Conservation (phyloP, 2,329 filamentous ascomycete species). For the Colletotrichum cereale region DNA sequence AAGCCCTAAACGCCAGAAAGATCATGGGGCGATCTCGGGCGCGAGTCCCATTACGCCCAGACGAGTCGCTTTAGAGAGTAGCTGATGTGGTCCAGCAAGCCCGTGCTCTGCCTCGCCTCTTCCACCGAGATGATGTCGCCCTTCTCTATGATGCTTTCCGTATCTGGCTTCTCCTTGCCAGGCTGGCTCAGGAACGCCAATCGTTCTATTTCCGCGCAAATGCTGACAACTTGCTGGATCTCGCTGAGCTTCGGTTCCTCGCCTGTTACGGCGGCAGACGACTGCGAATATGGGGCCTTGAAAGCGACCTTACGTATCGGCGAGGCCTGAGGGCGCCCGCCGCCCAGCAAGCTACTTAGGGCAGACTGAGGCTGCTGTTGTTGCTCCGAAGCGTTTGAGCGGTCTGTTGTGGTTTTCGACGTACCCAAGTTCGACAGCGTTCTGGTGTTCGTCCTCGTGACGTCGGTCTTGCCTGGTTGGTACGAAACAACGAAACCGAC, state of each 20-base stretch:
- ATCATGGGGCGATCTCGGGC: not conserved
- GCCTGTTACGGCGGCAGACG: conserved; percentile 66
- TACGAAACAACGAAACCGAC: conserved; percentile 88
- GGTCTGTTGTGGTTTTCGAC: conserved; percentile 34
- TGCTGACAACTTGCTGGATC: conserved; percentile 68
- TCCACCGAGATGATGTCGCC: conserved; percentile 84
- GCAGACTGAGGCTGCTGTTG: conserved; percentile 45
- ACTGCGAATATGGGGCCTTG: conserved; percentile 67
- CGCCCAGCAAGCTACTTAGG: conserved; percentile 58
- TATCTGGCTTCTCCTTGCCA: conserved; percentile 55
- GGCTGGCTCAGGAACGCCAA: conserved; percentile 65
- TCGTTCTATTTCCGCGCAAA: conserved; percentile 83
- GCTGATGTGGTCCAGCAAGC: conserved; percentile 86
- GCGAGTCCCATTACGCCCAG: conserved; percentile 69
- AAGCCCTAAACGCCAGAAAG: conserved; percentile 18
- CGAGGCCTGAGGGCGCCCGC: conserved; percentile 48
- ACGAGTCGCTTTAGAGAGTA: conserved; percentile 95
- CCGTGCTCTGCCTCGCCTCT: conserved; percentile 89
- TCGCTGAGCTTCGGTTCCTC: conserved; percentile 62
- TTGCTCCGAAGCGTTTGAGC: not conserved
- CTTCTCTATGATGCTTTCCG: conserved; percentile 63
- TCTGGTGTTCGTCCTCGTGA: conserved; percentile 86
- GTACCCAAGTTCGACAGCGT: conserved; percentile 72
- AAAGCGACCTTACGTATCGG: conserved; percentile 62
- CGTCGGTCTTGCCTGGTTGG: conserved; percentile 75